Percentiles rank a stretch among this genome's conserved stretches.
Evolutionary conservation across 2,329 filamentous ascomycete genomes (phyloP).

Genomic region (Coniochaeta hoffmannii): DNA sequence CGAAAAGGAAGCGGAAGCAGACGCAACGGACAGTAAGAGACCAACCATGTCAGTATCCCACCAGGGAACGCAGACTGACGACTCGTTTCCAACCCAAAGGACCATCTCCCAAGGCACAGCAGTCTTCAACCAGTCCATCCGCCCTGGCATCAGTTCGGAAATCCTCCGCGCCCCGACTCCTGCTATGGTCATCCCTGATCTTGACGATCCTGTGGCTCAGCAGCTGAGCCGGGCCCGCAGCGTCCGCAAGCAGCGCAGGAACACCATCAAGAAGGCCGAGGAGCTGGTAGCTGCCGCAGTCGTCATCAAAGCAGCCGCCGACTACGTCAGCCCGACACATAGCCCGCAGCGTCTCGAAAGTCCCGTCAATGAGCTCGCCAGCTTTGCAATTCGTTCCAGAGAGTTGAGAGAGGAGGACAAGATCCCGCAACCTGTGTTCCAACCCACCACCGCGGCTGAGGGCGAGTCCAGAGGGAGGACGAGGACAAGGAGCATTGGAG

Average conservation of each 20-base stretch:
- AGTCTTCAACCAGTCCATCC: conserved; percentile 9
- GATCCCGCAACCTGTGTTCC: not conserved
- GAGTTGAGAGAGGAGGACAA: conserved; percentile 15
- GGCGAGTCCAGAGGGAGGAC: conserved; percentile 15
- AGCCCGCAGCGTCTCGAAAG: conserved; percentile 25
- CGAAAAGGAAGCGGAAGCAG: conserved; percentile 10
- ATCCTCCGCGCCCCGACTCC: conserved; percentile 35
- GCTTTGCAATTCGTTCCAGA: conserved; percentile 19
- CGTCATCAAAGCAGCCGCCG: conserved; percentile 44
- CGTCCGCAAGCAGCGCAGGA: conserved; percentile 35
- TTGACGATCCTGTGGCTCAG: conserved; percentile 28
- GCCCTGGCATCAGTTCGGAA: conserved; percentile 18
- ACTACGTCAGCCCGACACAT: conserved; percentile 34
- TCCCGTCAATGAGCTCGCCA: conserved; percentile 19
- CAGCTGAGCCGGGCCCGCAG: conserved; percentile 33
- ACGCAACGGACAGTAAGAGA: conserved; percentile 17
- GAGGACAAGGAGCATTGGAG: conserved; percentile 24
- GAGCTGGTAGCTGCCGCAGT: conserved; percentile 47
- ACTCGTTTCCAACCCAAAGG: conserved; percentile 13
- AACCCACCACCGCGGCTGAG: not conserved
- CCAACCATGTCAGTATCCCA: conserved; percentile 12
- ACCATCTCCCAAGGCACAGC: conserved; percentile 8
- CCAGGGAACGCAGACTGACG: conserved; percentile 17
- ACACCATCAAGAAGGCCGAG: conserved; percentile 38
- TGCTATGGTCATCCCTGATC: conserved; percentile 36